Base-by-base conservation (phyloP, 2,329 filamentous ascomycete species). In the Graphilbum ipis-grandicollis region DNA sequence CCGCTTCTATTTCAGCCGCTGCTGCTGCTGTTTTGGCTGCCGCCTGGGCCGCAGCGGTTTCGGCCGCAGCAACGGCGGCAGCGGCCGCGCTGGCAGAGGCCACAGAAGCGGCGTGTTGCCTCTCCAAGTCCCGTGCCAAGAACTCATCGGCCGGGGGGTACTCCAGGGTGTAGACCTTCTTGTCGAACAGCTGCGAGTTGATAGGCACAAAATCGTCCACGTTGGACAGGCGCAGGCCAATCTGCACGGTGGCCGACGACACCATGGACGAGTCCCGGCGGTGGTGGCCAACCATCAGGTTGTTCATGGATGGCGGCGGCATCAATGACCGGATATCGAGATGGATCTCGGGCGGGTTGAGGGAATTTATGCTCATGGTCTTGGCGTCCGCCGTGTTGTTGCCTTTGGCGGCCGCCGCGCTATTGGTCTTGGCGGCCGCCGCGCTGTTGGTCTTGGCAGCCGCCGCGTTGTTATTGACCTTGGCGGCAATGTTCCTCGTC, bases 171-270 rank as follows among this genome's bases (percentile, higher is more conserved):
- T 62, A 55, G 3, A 59, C 52, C 39, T 56, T 55, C 38, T 55
- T 41, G 38, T 52, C 36, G 40, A 48, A 32, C 46, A 52, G 41
- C 46, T 51, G 35, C 39, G 53, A 42, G 36, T 53, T 46, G 15
- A 56, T 48, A 14, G 55, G 56, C 1, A 57, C 53, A 42, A 70
- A 61, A 43, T 71, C 65, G 13, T 64, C 56, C 23, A 68, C 62
- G 37, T 65, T 71, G 19, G 76, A 81, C 38, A 82, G 60, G 10
- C 77, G 68, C 14, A 82, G 59, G 2, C 76, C 77, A 36, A 82
- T 81, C 48, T 80, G 75, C 10, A 82, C 75, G 1, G 75, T 81
- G 19, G 75, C 75, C 9, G 70, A 70, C 32, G 76, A 80, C 14
- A 61, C 62, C 31, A 73, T 60, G 1, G 76, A 82, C 5, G 72